These are phyloP conservation scores for Paecilomyces niveus DNA, from an alignment of 2,329 filamentous ascomycete species.

Conservation along the genomic window DNA sequence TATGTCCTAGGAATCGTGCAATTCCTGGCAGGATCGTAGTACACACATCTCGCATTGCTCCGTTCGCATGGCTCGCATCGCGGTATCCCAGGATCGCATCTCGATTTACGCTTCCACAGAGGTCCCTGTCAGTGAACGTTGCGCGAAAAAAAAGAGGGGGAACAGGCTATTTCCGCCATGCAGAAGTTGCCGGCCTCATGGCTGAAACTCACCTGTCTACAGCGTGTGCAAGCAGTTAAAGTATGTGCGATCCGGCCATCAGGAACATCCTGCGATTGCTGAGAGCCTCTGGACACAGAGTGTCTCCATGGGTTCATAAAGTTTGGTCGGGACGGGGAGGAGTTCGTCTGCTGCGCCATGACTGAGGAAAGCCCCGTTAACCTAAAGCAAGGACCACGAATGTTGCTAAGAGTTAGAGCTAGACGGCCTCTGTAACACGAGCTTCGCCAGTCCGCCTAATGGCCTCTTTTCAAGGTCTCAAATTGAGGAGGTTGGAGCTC, in stretches of 20 bases:
- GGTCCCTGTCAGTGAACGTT: slow-evolving; percentile 5
- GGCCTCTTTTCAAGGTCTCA: slow-evolving; percentile 3
- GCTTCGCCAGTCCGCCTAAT: background rate
- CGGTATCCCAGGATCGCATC: slow-evolving; percentile 88
- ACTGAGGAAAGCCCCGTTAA: background rate
- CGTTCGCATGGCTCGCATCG: slow-evolving; percentile 89
- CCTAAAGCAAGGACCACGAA: background rate
- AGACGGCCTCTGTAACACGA: background rate
- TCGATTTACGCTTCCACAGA: slow-evolving; percentile 70
- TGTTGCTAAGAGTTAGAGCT: background rate
- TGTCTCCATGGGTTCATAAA: slow-evolving; percentile 20
- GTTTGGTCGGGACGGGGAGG: slow-evolving; percentile 11
- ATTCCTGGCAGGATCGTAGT: slow-evolving; percentile 83
- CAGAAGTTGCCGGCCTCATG: background rate
- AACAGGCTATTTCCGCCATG: background rate
- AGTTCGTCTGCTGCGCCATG: slow-evolving; percentile 15
- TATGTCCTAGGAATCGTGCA: slow-evolving; percentile 84
- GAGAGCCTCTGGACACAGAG: slow-evolving; percentile 19
- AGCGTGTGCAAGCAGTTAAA: slow-evolving; percentile 43
- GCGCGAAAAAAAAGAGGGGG: background rate
- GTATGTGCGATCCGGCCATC: slow-evolving; percentile 40
- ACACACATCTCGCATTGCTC: slow-evolving; percentile 86
- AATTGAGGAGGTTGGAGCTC: slow-evolving; percentile 7
- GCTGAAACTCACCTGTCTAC: slow-evolving; percentile 38
- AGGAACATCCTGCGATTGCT: slow-evolving; percentile 23